Evolutionary conservation across 495 filamentous ascomycete genomes (phyloP).

Genomic region (Elasticomyces elasticus): DNA sequence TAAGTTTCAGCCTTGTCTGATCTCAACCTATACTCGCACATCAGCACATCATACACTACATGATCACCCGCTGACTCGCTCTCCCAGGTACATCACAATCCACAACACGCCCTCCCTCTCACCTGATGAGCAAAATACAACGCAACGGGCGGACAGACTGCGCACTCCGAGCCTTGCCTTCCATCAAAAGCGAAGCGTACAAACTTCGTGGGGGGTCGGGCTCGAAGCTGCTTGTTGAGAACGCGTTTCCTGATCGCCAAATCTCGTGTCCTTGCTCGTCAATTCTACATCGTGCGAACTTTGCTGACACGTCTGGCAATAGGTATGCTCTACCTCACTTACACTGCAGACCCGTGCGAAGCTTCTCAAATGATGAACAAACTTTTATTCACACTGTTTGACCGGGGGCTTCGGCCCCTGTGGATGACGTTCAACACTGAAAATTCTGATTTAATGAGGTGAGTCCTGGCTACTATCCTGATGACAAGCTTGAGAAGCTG

Average conservation of each 20-base stretch:
- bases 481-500: constrained; percentile 4
- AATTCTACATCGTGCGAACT: constrained; percentile 27
- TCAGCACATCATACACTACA: not conserved
- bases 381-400: constrained; percentile 99
- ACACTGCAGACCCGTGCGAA: not conserved
- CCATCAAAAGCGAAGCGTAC: constrained; percentile 69
- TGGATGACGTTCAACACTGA: constrained; percentile 69
- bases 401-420: constrained; percentile 49
- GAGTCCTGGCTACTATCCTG: constrained; percentile 18
- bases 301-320: constrained; percentile 20
- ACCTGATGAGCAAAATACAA: constrained; percentile 85
- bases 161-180: constrained; percentile 53
- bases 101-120: constrained; percentile 16
- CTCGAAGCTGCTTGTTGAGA: constrained; percentile 88
- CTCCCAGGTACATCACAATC: not conserved
- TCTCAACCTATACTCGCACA: constrained; percentile 22
- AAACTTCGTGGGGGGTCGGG: constrained; percentile 66
- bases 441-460: constrained; percentile 99
- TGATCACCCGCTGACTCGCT: not conserved
- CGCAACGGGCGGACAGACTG: constrained; percentile 96
- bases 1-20: constrained; percentile 99
- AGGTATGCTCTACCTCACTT: constrained; percentile 2
- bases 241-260: constrained; percentile 75
- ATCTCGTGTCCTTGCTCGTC: constrained; percentile 21
- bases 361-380: constrained; percentile 53